Evolutionary conservation across 768 basidiomycete genomes (phyloP).

Genomic region (Kondoa malvinella): DNA sequence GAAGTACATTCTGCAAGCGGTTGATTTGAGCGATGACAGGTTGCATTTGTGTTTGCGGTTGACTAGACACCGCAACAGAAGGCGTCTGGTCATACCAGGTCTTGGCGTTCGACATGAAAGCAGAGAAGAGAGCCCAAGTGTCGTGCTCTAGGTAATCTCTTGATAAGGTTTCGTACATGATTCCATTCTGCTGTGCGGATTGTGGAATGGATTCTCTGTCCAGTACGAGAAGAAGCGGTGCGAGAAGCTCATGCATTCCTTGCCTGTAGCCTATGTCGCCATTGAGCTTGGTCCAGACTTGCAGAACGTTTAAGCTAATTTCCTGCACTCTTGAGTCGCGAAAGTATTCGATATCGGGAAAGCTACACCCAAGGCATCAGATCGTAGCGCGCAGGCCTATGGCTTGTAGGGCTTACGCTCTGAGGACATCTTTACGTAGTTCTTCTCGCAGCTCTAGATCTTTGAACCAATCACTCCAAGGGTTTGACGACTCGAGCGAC

Average conservation of each 20-base stretch:
- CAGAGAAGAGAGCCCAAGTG: constrained; percentile 62
- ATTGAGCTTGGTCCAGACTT: constrained; percentile 61
- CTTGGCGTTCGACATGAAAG: constrained; percentile 62
- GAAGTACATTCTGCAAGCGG: constrained; percentile 52
- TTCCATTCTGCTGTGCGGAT: constrained; percentile 1
- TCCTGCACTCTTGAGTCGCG: constrained; percentile 54
- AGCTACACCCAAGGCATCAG: constrained; percentile 37
- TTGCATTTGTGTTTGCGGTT: constrained; percentile 26
- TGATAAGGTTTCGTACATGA: constrained; percentile 26
- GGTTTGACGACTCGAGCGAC: constrained; percentile 39
- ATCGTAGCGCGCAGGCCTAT: constrained; percentile 3
- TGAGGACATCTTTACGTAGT: constrained; percentile 83
- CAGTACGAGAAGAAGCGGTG: constrained; percentile 63
- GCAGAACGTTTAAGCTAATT: constrained; percentile 69
- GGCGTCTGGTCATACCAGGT: constrained; percentile 45
- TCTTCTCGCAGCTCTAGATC: constrained; percentile 73
- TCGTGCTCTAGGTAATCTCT: constrained; percentile 42
- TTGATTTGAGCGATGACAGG: constrained; percentile 76
- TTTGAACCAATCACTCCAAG: constrained; percentile 88
- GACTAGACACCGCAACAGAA: constrained; percentile 18
- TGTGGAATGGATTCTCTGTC: constrained; percentile 45
- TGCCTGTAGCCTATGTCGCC: constrained; percentile 82
- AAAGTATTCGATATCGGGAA: constrained; percentile 92
- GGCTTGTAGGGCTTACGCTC: constrained; percentile 45
- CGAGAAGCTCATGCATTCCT: constrained; percentile 96